These are phyloP conservation scores for Cadophora gregata DNA, from an alignment of 2,329 filamentous ascomycete species.

Conservation along the genomic window DNA sequence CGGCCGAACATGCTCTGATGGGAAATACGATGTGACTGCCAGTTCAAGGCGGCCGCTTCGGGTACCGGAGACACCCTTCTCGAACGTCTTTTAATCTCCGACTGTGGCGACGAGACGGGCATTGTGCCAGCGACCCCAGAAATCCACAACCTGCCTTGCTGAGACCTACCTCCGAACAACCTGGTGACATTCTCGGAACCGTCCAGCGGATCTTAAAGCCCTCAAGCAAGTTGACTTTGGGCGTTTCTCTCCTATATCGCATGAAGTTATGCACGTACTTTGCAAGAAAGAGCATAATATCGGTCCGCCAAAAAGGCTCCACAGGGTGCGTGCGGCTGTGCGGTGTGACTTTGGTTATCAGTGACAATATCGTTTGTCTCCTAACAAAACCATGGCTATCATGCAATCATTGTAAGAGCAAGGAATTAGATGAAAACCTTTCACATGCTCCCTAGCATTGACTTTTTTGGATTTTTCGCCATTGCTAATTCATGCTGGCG, in stretches of 20 bases:
- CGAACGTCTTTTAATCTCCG: slow-evolving; percentile 28
- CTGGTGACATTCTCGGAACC: slow-evolving; percentile 15
- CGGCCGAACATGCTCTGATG: slow-evolving; percentile 12
- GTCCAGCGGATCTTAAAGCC: slow-evolving; percentile 19
- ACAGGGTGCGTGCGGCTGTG: slow-evolving; percentile 11
- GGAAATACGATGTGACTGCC: not conserved
- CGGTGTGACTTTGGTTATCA: not conserved
- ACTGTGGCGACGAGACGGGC: slow-evolving; percentile 15
- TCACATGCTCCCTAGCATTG: slow-evolving; percentile 14
- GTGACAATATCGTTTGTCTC: not conserved
- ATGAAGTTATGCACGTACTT: slow-evolving; percentile 25
- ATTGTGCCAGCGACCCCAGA: slow-evolving; percentile 13
- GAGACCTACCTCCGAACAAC: not conserved
- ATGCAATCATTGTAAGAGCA: slow-evolving; percentile 20
- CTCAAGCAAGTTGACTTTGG: not conserved
- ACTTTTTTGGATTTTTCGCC: not conserved
- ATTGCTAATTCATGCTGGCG: not conserved
- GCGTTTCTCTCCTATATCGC: slow-evolving; percentile 19
- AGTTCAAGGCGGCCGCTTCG: slow-evolving; percentile 18
- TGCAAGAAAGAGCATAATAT: slow-evolving; percentile 13
- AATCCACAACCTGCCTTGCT: not conserved
- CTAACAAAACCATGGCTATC: slow-evolving; percentile 7
- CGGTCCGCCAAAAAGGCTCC: slow-evolving; percentile 11
- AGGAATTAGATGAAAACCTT: slow-evolving; percentile 16
- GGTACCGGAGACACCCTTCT: slow-evolving; percentile 21